Percentiles rank a stretch among this genome's conserved stretches.
Evolutionary conservation across 2,329 filamentous ascomycete species (phyloP).

Genomic region (Arthrobotrys iridis): DNA sequence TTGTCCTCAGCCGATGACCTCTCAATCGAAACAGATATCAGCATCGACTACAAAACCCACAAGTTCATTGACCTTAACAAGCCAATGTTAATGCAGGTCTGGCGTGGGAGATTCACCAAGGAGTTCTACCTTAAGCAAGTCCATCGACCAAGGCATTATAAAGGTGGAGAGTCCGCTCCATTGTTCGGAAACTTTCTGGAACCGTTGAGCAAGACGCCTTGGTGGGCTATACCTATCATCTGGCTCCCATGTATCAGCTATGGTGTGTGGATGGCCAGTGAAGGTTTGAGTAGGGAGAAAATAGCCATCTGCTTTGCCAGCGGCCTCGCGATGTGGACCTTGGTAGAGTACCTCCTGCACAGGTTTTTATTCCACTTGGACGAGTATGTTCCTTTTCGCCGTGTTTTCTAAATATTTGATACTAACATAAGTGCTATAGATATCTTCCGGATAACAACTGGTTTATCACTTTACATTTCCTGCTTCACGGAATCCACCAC

Average conservation of each 20-base stretch:
- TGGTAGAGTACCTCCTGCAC: conserved; percentile 89
- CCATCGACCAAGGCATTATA: conserved; percentile 94
- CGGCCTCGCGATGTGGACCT: conserved; percentile 83
- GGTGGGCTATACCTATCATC: conserved; percentile 85
- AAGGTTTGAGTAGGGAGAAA: conserved; percentile 66
- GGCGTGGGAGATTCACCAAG: conserved; percentile 86
- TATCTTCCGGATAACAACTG: conserved; percentile 90
- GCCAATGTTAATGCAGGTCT: conserved; percentile 87
- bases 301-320: conserved; percentile 70
- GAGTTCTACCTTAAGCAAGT: conserved; percentile 98
- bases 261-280: conserved; percentile 73
- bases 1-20: conserved; percentile 91
- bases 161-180: conserved; percentile 87
- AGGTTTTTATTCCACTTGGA: conserved; percentile 94
- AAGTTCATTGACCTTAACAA: conserved; percentile 91
- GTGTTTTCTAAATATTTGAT: not conserved
- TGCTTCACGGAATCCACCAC: conserved; percentile 96
- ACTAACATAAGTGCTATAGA: conserved; percentile 65
- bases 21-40: conserved; percentile 81
- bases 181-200: conserved; percentile 99
- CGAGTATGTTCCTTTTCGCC: conserved; percentile 69
- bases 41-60: conserved; percentile 82
- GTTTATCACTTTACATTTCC: conserved; percentile 86
- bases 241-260: conserved; percentile 86
- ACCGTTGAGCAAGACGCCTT: conserved; percentile 91